A percentile compares a stretch with the other conserved stretches of the same genome.
Conservation (phyloP, 495 filamentous ascomycete species). For the Echria macrotheca region DNA sequence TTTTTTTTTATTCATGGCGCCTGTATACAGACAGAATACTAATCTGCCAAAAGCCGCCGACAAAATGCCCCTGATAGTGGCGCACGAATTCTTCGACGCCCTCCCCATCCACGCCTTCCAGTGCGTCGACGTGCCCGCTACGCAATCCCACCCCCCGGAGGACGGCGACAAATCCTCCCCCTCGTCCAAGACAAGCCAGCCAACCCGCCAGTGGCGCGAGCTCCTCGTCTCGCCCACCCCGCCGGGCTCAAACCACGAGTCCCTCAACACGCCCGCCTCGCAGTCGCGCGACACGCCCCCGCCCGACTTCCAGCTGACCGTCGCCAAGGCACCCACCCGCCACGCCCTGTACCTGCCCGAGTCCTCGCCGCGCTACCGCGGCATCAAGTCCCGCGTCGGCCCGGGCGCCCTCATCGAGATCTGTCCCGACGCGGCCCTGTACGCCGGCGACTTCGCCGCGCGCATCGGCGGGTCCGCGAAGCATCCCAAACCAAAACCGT, state of each 20-base stretch:
- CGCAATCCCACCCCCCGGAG: conserved; percentile 36
- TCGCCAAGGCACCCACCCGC: conserved; percentile 66
- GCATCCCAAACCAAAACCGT: conserved; percentile 54
- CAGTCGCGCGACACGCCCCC: conserved; percentile 46
- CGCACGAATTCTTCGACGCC: conserved; percentile 99
- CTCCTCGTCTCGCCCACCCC: conserved; percentile 71
- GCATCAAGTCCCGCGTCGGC: conserved; percentile 56
- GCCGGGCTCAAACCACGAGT: conserved; percentile 38
- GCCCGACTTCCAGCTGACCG: conserved; percentile 79
- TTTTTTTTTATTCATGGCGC: no score
- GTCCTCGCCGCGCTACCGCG: conserved; percentile 73
- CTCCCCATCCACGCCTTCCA: conserved; percentile 96
- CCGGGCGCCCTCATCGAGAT: conserved; percentile 73
- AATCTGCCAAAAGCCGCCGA: conserved; percentile 32
- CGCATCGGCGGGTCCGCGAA: conserved; percentile 67
- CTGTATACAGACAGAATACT: no score
- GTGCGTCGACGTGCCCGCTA: conserved; percentile 49
- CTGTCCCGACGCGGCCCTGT: conserved; percentile 75
- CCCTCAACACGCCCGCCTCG: conserved; percentile 46
- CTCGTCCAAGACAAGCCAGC: conserved; percentile 38
- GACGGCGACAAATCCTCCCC: conserved; percentile 36
- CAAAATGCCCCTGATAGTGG: conserved; percentile 86
- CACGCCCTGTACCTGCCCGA: conserved; percentile 80
- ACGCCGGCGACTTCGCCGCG: conserved; percentile 70
- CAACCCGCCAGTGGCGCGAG: conserved; percentile 77